Conservation (phyloP, 2,329 filamentous ascomycete genomes). For the Chaetomiaceae sp. region DNA sequence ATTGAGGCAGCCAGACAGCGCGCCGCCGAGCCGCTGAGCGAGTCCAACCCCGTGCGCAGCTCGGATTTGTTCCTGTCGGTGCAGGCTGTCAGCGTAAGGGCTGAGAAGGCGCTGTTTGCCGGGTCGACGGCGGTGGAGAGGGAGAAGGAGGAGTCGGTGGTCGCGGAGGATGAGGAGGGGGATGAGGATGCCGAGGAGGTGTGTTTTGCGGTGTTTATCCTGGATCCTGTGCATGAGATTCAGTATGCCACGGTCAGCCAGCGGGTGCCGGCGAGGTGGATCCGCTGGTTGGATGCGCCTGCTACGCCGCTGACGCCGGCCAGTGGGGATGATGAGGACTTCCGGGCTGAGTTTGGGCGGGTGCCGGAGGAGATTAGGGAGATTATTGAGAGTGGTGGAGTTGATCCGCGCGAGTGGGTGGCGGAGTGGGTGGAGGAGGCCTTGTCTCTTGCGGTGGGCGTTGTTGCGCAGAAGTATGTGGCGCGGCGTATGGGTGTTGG, state of each 20-base stretch:
- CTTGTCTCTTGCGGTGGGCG: constrained; percentile 70
- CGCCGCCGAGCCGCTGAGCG: constrained; percentile 73
- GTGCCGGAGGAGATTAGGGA: constrained; percentile 81
- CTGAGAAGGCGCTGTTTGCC: constrained; percentile 57
- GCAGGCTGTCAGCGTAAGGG: constrained; percentile 67
- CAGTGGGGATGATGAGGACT: constrained; percentile 47
- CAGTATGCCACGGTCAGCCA: constrained; percentile 82
- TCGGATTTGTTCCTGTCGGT: constrained; percentile 95
- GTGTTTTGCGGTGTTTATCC: constrained; percentile 71
- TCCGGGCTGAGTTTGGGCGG: constrained; percentile 29
- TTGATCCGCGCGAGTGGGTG: constrained; percentile 95
- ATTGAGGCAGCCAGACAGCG: constrained; percentile 74
- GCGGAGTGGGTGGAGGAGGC: constrained; percentile 95
- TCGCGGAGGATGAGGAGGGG: constrained; percentile 48
- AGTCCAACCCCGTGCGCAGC: constrained; percentile 83
- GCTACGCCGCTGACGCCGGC: constrained; percentile 48
- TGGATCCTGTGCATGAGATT: constrained; percentile 89
- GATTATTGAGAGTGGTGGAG: constrained; percentile 69
- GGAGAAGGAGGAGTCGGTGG: constrained; percentile 50
- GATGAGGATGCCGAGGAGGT: constrained; percentile 54
- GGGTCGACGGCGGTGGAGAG: constrained; percentile 49
- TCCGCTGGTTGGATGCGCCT: constrained; percentile 82
- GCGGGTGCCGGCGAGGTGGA: constrained; percentile 77
- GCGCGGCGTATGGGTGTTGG: constrained; percentile 94
- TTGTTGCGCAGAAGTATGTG: constrained; percentile 93